phyloP scores from a whole-genome alignment of 371 early-diverging fungal species.

The Syncephalastrum monosporum region DNA sequence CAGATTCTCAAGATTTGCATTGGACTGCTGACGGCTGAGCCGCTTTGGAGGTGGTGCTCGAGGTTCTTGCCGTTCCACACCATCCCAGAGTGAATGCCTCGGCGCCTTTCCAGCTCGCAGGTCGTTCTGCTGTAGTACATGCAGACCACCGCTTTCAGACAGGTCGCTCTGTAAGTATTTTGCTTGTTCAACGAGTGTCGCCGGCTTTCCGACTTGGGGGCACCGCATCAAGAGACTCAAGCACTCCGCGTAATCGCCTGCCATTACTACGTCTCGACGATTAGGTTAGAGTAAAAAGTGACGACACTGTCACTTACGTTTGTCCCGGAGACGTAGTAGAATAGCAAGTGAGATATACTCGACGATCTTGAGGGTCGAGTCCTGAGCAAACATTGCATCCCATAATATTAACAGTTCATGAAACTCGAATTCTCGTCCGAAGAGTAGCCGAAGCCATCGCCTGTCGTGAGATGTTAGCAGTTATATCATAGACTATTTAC shows the following conservation, averaged over 20 bases:
- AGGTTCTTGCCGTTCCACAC: conserved; percentile 9
- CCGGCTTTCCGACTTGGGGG: conserved; percentile 58
- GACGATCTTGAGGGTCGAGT: conserved; percentile 67
- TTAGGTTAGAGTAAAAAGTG: background rate
- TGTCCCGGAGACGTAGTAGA: conserved; percentile 71
- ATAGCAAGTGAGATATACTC: conserved; percentile 82
- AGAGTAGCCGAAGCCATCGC: conserved; percentile 92
- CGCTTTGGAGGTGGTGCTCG: conserved; percentile 2
- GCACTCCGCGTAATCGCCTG: conserved; percentile 73
- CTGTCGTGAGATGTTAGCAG: conserved; percentile 26
- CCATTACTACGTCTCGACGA: conserved; percentile 52
- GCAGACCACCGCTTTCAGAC: conserved; percentile 48
- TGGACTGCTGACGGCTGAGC: conserved; percentile 2
- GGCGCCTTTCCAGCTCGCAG: conserved; percentile 50
- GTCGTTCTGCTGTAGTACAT: conserved; percentile 63
- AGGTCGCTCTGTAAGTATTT: conserved; percentile 55
- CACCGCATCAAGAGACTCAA: conserved; percentile 79
- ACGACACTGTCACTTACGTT: conserved; percentile 52
- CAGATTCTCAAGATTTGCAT: conserved; percentile 28
- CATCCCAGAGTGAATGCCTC: conserved; percentile 31
- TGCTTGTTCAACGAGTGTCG: conserved; percentile 66
- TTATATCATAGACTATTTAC: background rate
- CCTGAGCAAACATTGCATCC: conserved; percentile 88
- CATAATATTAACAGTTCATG: conserved; percentile 75
- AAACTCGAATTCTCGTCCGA: conserved; percentile 85